Conservation (phyloP, 805 yeast genomes). For the Nakazawaea sp. region DNA sequence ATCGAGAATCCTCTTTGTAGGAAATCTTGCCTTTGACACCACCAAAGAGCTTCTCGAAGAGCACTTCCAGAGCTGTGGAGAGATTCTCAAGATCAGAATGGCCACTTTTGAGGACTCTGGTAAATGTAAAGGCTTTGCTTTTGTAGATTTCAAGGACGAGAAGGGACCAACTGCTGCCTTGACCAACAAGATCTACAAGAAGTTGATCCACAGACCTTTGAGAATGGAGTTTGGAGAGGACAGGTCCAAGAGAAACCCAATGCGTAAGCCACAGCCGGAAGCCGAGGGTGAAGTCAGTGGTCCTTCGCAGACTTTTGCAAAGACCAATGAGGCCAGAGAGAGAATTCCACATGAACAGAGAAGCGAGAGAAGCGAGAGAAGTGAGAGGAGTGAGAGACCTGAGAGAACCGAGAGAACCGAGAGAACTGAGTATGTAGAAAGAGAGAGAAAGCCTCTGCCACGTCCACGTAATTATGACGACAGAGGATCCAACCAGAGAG, state of each 20-base stretch:
- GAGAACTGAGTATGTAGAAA: slow-evolving; percentile 12
- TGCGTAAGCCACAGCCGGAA: slow-evolving; percentile 22
- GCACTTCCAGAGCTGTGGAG: slow-evolving; percentile 90
- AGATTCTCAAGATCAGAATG: slow-evolving; percentile 79
- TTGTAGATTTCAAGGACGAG: slow-evolving; percentile 77
- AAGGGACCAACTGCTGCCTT: slow-evolving; percentile 81
- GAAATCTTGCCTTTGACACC: slow-evolving; percentile 89
- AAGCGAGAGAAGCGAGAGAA: no score
- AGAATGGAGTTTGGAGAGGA: slow-evolving; percentile 95
- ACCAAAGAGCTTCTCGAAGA: slow-evolving; percentile 70
- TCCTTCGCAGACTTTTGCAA: not conserved
- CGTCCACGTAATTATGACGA: slow-evolving; percentile 10
- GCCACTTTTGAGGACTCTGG: slow-evolving; percentile 98
- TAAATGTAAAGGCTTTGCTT: slow-evolving; percentile 95
- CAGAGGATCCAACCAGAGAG: slow-evolving; percentile 34
- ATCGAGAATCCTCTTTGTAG: slow-evolving; percentile 82
- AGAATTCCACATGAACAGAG: slow-evolving; percentile 7
- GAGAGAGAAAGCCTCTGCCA: slow-evolving; percentile 11
- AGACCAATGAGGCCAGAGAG: slow-evolving; percentile 5
- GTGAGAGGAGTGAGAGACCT: slow-evolving; percentile 11
- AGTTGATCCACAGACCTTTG: slow-evolving; percentile 64
- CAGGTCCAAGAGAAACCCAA: slow-evolving; percentile 70
- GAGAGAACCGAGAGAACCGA: slow-evolving; percentile 4
- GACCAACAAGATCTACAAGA: slow-evolving; percentile 59
- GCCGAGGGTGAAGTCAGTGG: slow-evolving; percentile 16